Evolutionary conservation across 805 yeast species (phyloP).

Genomic region (Candida yuanshanica): DNA sequence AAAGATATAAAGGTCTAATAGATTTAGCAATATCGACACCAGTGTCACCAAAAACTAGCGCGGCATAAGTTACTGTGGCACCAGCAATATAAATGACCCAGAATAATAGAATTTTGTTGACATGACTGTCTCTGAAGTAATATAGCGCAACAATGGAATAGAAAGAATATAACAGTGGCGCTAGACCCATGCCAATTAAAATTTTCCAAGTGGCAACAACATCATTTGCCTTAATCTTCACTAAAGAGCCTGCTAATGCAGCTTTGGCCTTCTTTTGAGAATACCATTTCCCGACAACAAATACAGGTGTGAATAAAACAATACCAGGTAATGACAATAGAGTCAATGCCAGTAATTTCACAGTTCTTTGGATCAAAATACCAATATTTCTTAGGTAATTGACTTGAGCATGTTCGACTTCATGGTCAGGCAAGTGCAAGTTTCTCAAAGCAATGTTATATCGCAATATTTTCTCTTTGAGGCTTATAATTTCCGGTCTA

Average conservation of each 20-base stretch:
- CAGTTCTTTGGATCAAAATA: slow-evolving; percentile 50
- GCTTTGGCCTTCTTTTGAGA: slow-evolving; percentile 66
- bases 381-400: slow-evolving; percentile 44
- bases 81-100: slow-evolving; percentile 56
- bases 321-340: slow-evolving; percentile 83
- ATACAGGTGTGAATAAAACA: slow-evolving; percentile 81
- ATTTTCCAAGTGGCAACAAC: slow-evolving; percentile 98
- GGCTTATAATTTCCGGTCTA: slow-evolving; percentile 56
- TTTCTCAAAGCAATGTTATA: slow-evolving; percentile 64
- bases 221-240: slow-evolving; percentile 87
- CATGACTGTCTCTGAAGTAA: slow-evolving; percentile 27
- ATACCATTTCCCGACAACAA: slow-evolving; percentile 67
- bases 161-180: slow-evolving; percentile 78
- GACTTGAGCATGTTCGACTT: slow-evolving; percentile 46
- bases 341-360: slow-evolving; percentile 50
- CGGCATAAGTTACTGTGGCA: slow-evolving; percentile 78
- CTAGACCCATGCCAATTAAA: slow-evolving; percentile 78
- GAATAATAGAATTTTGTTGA: slow-evolving; percentile 25
- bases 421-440: slow-evolving; percentile 51
- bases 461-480: slow-evolving; percentile 56
- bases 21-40: slow-evolving; percentile 88
- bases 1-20: slow-evolving; percentile 70
- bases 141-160: slow-evolving; percentile 62
- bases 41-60: slow-evolving; percentile 84
- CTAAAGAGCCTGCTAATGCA: slow-evolving; percentile 83